phyloP scores from a whole-genome alignment of 2,329 filamentous ascomycete genomes.

The Claviceps digitariae region DNA sequence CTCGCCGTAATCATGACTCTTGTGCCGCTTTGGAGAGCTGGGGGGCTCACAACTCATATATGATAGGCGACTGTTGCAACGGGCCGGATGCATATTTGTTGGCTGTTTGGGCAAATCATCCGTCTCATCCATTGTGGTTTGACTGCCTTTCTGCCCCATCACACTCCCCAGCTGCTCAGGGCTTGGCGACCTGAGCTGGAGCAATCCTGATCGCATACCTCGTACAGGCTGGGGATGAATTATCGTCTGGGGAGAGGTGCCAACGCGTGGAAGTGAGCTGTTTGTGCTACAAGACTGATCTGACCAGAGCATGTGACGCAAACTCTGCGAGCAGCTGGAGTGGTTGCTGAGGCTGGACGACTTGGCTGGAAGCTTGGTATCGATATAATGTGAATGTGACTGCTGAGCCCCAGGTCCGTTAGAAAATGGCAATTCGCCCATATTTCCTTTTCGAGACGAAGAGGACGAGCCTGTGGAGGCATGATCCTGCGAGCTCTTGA shows the following conservation, averaged over 20 bases:
- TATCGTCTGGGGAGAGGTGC: conserved; percentile 1
- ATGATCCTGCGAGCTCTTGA: conserved; percentile 1
- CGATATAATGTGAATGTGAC: neutral
- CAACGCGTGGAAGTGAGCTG: conserved; percentile 2
- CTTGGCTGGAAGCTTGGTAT: neutral
- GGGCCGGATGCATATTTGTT: neutral
- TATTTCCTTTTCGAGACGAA: neutral
- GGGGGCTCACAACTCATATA: neutral
- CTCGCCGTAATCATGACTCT: neutral
- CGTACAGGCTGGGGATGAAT: conserved; percentile 15
- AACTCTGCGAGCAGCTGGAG: conserved; percentile 3
- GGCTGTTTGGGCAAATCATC: neutral
- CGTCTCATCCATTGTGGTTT: neutral
- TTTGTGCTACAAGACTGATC: conserved; percentile 6
- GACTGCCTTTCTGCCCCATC: conserved; percentile 1
- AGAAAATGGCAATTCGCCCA: neutral
- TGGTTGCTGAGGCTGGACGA: conserved; percentile 5
- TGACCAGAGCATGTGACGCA: conserved; percentile 3
- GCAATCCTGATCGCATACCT: conserved; percentile 1
- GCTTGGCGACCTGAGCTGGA: conserved; percentile 2
- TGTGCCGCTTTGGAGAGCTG: neutral
- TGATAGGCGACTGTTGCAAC: neutral
- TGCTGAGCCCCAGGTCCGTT: neutral
- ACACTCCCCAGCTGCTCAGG: conserved; percentile 1
- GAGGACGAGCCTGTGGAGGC: neutral